Evolutionary conservation across 176 grass and related monocot species (phyloP), one percentile per base, ranked within the genome.

Genomic region (Saccharum spontaneum): DNA sequence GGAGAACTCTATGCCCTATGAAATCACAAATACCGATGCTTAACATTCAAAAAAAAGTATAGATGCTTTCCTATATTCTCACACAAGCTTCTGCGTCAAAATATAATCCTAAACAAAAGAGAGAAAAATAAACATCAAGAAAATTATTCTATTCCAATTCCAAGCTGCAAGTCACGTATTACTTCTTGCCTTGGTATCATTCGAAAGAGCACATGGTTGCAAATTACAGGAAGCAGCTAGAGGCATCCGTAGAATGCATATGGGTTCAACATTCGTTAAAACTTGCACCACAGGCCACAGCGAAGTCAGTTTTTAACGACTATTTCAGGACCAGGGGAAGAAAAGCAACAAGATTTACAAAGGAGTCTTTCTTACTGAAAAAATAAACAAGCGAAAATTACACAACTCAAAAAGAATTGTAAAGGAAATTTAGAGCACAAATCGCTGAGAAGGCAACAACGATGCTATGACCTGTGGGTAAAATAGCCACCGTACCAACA

Each of bases 321-420:
- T 5, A 67, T 20, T 82, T 34, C 39, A 40, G 4, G 67, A 36
- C 3, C 3, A 40, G 5, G 38, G 16, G 1, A 3, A 71, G 36
- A 14, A 75, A 76, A 38, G 38, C 6, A 71, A 69, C 11, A 63
- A 84, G 40, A 79, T 23, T 15, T 43, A 79, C 5, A 69, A 55
- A 26, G 30, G 34, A 38, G 37, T 73, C 17, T 69, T 74, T 38
- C 79, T 52, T 23, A n/a, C 55, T n/a, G 20, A 10, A 10, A 34
- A 62, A 86, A 86, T 77, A 41, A 31, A 40, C 14, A 64, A 66
- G 30, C 54, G 5, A 83, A 83, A 79, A 18, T 13, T 31, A 78
- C 46, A 57, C 52, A 83, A 38, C 72, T 88, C 73, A 44, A 76
- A 44, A 76, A 37, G 41, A 59, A 77, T 70, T 30, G 50, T 77